Evolutionary conservation across 1,284 basidiomycete genomes (phyloP).

Genomic region (Cerrena zonata): DNA sequence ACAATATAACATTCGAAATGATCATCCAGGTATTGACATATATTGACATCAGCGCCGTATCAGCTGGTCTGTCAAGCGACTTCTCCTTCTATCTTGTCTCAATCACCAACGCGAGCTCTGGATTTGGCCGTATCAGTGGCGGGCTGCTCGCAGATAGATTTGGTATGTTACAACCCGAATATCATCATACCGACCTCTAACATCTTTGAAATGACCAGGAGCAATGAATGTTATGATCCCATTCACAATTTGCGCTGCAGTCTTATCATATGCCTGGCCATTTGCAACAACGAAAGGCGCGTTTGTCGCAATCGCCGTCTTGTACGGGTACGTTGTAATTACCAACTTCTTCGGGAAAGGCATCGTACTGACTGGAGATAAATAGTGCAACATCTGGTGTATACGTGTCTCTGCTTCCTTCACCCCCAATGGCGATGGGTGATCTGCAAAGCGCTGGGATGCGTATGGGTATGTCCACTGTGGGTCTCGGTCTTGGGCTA

Average conservation of each 20-base stretch:
- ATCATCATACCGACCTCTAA: too few species aligned
- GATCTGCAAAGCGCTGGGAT: slow-evolving; percentile 53
- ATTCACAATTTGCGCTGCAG: slow-evolving; percentile 41
- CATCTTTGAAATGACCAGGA: too few species aligned
- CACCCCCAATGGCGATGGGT: slow-evolving; percentile 58
- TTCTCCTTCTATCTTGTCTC: slow-evolving; percentile 43
- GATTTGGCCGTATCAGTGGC: slow-evolving; percentile 35
- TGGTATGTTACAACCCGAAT: slow-evolving; percentile 23
- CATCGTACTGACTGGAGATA: too few species aligned
- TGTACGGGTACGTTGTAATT: slow-evolving; percentile 45
- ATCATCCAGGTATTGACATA: not conserved
- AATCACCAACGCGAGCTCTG: slow-evolving; percentile 39
- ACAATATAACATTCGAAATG: too few species aligned
- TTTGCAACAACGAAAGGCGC: slow-evolving; percentile 37
- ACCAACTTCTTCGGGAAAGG: too few species aligned
- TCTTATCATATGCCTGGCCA: slow-evolving; percentile 57
- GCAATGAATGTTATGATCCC: slow-evolving; percentile 53
- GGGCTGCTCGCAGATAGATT: slow-evolving; percentile 38
- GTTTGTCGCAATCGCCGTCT: slow-evolving; percentile 41
- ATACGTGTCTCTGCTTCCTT: slow-evolving; percentile 37
- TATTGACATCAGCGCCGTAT: slow-evolving; percentile 28
- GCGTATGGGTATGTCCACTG: slow-evolving; percentile 52
- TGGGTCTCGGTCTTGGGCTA: slow-evolving; percentile 42
- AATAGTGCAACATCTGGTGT: slow-evolving; percentile 47
- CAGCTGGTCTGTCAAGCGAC: slow-evolving; percentile 30